These are phyloP conservation scores for Backusella psychrophila DNA, from an alignment of 192 early-diverging fungal species.

Conservation along the genomic window DNA sequence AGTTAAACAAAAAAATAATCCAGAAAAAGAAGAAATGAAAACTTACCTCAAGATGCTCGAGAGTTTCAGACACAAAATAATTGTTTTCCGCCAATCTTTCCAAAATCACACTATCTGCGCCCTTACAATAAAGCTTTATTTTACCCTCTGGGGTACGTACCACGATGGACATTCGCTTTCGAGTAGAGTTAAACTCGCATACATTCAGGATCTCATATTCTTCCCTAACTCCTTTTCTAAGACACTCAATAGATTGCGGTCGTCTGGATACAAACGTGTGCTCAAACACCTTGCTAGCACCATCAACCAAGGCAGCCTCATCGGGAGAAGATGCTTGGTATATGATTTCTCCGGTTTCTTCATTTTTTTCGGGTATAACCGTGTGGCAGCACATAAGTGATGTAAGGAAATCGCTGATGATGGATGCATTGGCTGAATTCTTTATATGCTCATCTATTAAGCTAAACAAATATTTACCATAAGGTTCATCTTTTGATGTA, in stretches of 20 bases:
- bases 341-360: slow-evolving; percentile 63
- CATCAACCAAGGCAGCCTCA: slow-evolving; percentile 84
- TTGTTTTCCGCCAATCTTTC: slow-evolving; percentile 75
- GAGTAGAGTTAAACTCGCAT: slow-evolving; percentile 93
- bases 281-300: slow-evolving; percentile 46
- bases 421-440: slow-evolving; percentile 48
- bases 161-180: slow-evolving; percentile 93
- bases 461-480: slow-evolving; percentile 60
- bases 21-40: not conserved
- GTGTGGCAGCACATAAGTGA: slow-evolving; percentile 92
- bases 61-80: slow-evolving; percentile 62
- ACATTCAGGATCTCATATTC: slow-evolving; percentile 91
- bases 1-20: not conserved
- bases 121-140: slow-evolving; percentile 89
- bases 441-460: slow-evolving; percentile 57
- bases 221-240: slow-evolving; percentile 35
- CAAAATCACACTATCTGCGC: slow-evolving; percentile 93
- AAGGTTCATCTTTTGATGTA: slow-evolving; percentile 54
- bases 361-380: slow-evolving; percentile 81
- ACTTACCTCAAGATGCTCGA: slow-evolving; percentile 73
- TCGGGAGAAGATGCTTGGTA: slow-evolving; percentile 97
- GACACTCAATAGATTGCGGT: slow-evolving; percentile 54
- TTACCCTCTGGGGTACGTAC: slow-evolving; percentile 80
- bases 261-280: slow-evolving; percentile 65
- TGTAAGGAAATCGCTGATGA: slow-evolving; percentile 89